Evolutionary conservation across 345 rosid genomes (phyloP).

Genomic region (Brassica rapa): DNA sequence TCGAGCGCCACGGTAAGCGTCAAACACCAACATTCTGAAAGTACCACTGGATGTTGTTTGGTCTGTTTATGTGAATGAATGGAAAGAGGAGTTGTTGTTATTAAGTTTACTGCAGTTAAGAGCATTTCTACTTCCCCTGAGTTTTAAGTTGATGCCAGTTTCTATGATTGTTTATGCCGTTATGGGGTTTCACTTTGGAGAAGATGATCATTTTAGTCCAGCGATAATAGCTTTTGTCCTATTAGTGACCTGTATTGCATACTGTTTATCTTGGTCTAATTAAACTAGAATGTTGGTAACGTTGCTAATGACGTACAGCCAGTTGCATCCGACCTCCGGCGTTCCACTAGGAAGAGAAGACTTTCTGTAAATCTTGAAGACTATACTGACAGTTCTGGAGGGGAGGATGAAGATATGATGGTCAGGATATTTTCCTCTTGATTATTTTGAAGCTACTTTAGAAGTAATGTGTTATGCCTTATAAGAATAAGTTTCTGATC

Average conservation of each 20-base stretch:
- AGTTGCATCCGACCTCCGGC: constrained; percentile 79
- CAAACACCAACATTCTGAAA: background rate
- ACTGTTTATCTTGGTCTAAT: constrained; percentile 21
- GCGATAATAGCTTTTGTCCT: background rate
- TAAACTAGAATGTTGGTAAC: constrained; percentile 27
- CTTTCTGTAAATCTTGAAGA: constrained; percentile 74
- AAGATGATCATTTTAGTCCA: constrained; percentile 5
- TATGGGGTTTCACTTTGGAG: constrained; percentile 19
- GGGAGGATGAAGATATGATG: constrained; percentile 94
- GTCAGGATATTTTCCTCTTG: constrained; percentile 48
- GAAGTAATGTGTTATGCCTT: constrained; percentile 18
- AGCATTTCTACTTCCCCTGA: background rate
- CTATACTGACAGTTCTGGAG: constrained; percentile 89
- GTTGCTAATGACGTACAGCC: constrained; percentile 53
- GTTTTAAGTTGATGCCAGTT: background rate
- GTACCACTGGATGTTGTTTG: constrained; percentile 1
- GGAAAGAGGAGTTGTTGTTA: background rate
- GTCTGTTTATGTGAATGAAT: background rate
- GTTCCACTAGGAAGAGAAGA: constrained; percentile 93
- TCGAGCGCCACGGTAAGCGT: constrained; percentile 63
- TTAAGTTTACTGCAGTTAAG: background rate
- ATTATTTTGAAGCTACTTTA: constrained; percentile 10
- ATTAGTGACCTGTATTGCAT: constrained; percentile 2
- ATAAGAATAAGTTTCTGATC: constrained; percentile 23
- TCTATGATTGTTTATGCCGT: background rate